These are phyloP conservation scores for Solanum chaucha DNA, from an alignment of 257 asterid genomes.

Conservation along the genomic window DNA sequence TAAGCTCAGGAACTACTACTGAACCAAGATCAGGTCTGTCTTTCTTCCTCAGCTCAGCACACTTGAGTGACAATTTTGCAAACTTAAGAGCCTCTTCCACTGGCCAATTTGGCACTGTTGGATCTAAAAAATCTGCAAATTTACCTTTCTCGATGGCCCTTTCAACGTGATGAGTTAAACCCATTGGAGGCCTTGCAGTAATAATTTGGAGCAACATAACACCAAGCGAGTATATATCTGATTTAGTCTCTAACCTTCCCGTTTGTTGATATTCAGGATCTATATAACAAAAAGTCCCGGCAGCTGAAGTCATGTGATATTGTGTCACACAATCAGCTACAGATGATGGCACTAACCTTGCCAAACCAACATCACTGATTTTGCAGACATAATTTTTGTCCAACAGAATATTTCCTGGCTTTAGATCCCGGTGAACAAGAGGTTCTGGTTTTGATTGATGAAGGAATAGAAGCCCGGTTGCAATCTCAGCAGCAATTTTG, in stretches of 20 bases:
- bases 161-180: conserved; percentile 57
- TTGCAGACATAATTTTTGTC: conserved; percentile 61
- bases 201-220: conserved; percentile 58
- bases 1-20: conserved; percentile 55
- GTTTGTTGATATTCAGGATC: conserved; percentile 86
- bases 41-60: conserved; percentile 57
- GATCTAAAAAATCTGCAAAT: conserved; percentile 54
- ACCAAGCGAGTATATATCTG: conserved; percentile 65
- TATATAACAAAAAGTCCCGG: conserved; percentile 75
- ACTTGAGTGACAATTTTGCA: conserved; percentile 47
- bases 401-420: conserved; percentile 65
- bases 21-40: conserved; percentile 65
- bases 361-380: conserved; percentile 77
- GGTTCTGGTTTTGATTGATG: conserved; percentile 87
- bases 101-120: conserved; percentile 67
- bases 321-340: conserved; percentile 59
- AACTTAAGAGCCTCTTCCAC: conserved; percentile 38
- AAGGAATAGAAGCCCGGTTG: conserved; percentile 63
- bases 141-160: conserved; percentile 42
- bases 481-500: conserved; percentile 62
- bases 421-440: conserved; percentile 73
- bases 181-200: conserved; percentile 83
- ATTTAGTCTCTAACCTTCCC: conserved; percentile 62
- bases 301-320: conserved; percentile 77
- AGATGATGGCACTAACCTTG: conserved; percentile 61